Conservation (phyloP, 176 grass and related monocot species). For the Alopecurus myosuroides region DNA sequence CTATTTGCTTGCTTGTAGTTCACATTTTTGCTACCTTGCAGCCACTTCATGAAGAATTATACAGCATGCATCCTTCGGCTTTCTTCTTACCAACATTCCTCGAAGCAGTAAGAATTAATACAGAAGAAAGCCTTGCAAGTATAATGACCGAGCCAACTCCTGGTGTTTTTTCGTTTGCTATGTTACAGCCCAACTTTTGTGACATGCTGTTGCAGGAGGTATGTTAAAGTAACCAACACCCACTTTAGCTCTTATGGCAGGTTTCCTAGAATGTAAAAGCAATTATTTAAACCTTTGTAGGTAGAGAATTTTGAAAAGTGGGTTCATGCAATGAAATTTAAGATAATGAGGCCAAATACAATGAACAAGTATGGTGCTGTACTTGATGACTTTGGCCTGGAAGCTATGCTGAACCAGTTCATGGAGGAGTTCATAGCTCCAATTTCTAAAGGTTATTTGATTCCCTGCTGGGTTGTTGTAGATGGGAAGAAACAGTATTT, state of each 20-base stretch:
- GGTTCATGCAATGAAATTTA: conserved; percentile 75
- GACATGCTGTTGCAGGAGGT: conserved; percentile 92
- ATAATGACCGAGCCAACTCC: conserved; percentile 80
- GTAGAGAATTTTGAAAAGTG: conserved; percentile 97
- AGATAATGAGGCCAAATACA: conserved; percentile 99
- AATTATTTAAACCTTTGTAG: conserved; percentile 46
- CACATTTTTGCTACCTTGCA: conserved; percentile 28
- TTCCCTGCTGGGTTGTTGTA: conserved; percentile 6
- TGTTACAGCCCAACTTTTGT: conserved; percentile 83
- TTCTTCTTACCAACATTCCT: conserved; percentile 88
- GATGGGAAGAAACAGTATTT: neutral
- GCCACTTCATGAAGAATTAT: conserved; percentile 86
- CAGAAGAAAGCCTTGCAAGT: conserved; percentile 79
- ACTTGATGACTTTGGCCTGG: conserved; percentile 96
- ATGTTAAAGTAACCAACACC: conserved; percentile 3
- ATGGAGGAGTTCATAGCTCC: conserved; percentile 91
- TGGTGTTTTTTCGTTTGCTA: conserved; percentile 95
- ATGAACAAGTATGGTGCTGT: conserved; percentile 99
- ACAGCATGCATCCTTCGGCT: conserved; percentile 61
- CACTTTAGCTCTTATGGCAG: conserved; percentile 2
- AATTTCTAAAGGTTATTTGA: conserved; percentile 69
- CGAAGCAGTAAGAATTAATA: conserved; percentile 69
- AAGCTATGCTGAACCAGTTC: conserved; percentile 84
- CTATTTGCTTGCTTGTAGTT: conserved; percentile 12
- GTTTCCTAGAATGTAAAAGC: neutral